Conservation (phyloP, 306 rosid species). For the Hippophae tibetana region DNA sequence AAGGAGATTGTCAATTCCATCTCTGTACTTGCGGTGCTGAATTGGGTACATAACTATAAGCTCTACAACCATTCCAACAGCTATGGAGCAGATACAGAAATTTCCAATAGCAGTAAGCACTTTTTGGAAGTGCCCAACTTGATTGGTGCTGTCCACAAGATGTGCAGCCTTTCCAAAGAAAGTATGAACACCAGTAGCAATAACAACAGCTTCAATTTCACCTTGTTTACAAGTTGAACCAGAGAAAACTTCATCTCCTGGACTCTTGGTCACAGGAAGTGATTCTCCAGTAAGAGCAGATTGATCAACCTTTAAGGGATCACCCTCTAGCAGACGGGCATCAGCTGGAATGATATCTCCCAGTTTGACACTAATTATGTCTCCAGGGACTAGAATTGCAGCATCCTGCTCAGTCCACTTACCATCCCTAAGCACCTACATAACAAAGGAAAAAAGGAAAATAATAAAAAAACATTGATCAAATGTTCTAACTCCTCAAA, state of each 20-base stretch:
- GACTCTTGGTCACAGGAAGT: conserved; percentile 80
- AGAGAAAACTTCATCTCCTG: conserved; percentile 94
- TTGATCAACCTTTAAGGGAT: conserved; percentile 85
- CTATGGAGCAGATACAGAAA: conserved; percentile 94
- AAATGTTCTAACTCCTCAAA: background rate
- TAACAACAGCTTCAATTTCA: conserved; percentile 91
- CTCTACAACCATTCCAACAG: conserved; percentile 81
- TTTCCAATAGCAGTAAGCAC: conserved; percentile 93
- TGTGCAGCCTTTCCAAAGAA: conserved; percentile 99
- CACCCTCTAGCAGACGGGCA: conserved; percentile 99
- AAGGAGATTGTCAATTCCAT: conserved; percentile 88
- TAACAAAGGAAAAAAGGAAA: conserved; percentile 12
- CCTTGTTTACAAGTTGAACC: conserved; percentile 99
- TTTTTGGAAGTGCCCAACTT: conserved; percentile 98
- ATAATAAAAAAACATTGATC: background rate
- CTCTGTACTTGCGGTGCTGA: conserved; percentile 73
- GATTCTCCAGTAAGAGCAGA: conserved; percentile 98
- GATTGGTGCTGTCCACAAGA: conserved; percentile 93
- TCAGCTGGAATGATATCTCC: conserved; percentile 98
- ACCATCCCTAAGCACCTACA: conserved; percentile 90
- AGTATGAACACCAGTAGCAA: conserved; percentile 97
- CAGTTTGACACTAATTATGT: conserved; percentile 79
- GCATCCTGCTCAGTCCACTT: conserved; percentile 91
- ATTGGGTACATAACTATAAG: conserved; percentile 92
- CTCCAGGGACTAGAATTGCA: conserved; percentile 91